Conservation (phyloP, 2,329 filamentous ascomycete species). For the Ophiocordyceps camponoti-rufipedis region DNA sequence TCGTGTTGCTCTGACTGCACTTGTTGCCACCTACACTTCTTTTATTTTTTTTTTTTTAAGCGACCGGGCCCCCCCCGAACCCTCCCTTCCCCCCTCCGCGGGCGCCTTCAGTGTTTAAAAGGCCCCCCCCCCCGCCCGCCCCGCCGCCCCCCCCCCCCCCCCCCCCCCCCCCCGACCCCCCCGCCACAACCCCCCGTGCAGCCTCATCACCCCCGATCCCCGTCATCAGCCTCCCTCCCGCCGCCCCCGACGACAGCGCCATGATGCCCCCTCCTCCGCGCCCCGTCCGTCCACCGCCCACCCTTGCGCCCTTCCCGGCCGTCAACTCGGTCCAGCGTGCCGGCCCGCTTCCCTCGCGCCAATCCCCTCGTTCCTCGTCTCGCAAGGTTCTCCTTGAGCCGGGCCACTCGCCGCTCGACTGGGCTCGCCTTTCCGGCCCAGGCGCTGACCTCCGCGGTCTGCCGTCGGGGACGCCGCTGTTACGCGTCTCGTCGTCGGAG, state of each 20-base stretch:
- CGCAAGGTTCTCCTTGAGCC: constrained; percentile 70
- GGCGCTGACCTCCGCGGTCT: constrained; percentile 49
- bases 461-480: constrained; percentile 29
- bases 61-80: too few relatives aligned
- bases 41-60: too few relatives aligned
- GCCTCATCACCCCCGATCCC: background rate
- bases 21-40: too few relatives aligned
- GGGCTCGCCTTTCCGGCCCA: constrained; percentile 60
- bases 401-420: constrained; percentile 88
- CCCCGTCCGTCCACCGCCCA: constrained; percentile 10
- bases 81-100: too few relatives aligned
- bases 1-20: too few relatives aligned
- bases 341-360: constrained; percentile 10
- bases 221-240: background rate
- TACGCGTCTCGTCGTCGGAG: constrained; percentile 67
- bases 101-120: too few relatives aligned
- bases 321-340: constrained; percentile 33
- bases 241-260: constrained; percentile 8
- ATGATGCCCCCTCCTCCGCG: constrained; percentile 17
- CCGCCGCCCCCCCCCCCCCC: background rate
- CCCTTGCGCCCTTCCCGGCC: constrained; percentile 28
- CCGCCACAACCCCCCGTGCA: background rate
- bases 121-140: background rate
- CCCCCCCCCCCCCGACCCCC: background rate
- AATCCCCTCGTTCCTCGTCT: constrained; percentile 10